Percentiles rank a stretch among this genome's conserved stretches.
phyloP scores from a whole-genome alignment of 352 stramenopile genomes.

The Globisporangium nodosum region DNA sequence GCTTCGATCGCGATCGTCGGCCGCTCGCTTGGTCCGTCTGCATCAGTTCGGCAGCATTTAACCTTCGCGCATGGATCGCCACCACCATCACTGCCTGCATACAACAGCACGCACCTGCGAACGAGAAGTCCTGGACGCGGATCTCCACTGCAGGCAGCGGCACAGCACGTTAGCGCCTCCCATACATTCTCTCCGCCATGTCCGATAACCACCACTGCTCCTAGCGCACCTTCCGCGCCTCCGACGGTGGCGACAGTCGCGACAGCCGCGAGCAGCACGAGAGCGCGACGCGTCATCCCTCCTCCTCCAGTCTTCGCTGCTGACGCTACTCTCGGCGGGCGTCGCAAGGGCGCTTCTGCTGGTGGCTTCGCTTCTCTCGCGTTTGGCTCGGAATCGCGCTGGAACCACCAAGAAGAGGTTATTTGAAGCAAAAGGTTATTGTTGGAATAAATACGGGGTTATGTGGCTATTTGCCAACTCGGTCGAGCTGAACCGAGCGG shows the following conservation, averaged over 20 bases:
- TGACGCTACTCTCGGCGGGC: background rate
- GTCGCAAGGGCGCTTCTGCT: background rate
- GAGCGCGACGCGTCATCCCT: background rate
- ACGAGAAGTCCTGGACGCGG: conserved; percentile 60
- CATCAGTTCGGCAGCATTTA: background rate
- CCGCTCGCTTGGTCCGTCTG: conserved; percentile 37
- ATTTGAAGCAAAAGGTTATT: background rate
- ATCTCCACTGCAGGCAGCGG: conserved; percentile 38
- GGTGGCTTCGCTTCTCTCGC: background rate
- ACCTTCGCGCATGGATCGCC: no score
- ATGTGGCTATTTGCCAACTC: background rate
- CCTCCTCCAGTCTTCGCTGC: background rate
- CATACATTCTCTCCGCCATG: background rate
- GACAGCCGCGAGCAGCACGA: background rate
- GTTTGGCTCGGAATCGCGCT: background rate
- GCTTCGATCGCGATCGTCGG: conserved; percentile 45
- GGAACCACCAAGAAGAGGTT: no score
- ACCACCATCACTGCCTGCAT: no score
- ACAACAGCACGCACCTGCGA: conserved; percentile 35
- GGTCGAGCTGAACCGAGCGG: no score
- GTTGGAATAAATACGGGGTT: background rate
- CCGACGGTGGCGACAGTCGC: background rate
- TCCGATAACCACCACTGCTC: background rate
- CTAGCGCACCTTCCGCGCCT: conserved; percentile 7
- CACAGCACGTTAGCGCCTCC: background rate